Evolutionary conservation across 2,329 filamentous ascomycete genomes (phyloP).

Genomic region (Verticillium nonalfalfae): DNA sequence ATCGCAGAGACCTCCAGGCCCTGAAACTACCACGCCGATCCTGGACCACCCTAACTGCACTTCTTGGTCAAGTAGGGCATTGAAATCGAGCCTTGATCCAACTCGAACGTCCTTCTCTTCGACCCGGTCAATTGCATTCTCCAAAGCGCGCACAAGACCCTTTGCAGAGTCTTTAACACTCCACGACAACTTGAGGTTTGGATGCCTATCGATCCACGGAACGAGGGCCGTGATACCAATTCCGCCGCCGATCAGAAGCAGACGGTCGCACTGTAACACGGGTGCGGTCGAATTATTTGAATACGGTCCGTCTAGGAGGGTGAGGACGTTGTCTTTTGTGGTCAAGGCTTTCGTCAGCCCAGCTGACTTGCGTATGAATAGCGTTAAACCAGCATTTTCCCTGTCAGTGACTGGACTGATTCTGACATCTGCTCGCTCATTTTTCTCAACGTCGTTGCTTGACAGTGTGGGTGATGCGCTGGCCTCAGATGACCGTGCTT

Average conservation of each 20-base stretch:
- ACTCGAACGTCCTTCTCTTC: constrained; percentile 26
- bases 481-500: neutral
- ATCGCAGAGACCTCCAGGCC: constrained; percentile 32
- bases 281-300: constrained; percentile 16
- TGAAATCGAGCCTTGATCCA: constrained; percentile 24
- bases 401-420: neutral
- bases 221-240: constrained; percentile 40
- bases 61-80: constrained; percentile 22
- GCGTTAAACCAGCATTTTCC: constrained; percentile 19
- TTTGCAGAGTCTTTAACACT: constrained; percentile 19
- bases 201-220: constrained; percentile 22
- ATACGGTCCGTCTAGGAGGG: constrained; percentile 33
- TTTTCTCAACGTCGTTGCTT: neutral
- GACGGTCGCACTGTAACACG: constrained; percentile 22
- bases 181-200: constrained; percentile 29
- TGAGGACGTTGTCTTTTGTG: constrained; percentile 17
- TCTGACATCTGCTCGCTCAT: neutral
- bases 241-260: constrained; percentile 38
- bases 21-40: constrained; percentile 32
- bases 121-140: constrained; percentile 14
- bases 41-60: constrained; percentile 17
- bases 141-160: constrained; percentile 22
- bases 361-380: constrained; percentile 25
- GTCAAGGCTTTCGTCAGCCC: constrained; percentile 27
- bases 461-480: neutral